These are phyloP conservation scores for Coprinopsis sp. DNA, from an alignment of 768 basidiomycete genomes.

Conservation along the genomic window DNA sequence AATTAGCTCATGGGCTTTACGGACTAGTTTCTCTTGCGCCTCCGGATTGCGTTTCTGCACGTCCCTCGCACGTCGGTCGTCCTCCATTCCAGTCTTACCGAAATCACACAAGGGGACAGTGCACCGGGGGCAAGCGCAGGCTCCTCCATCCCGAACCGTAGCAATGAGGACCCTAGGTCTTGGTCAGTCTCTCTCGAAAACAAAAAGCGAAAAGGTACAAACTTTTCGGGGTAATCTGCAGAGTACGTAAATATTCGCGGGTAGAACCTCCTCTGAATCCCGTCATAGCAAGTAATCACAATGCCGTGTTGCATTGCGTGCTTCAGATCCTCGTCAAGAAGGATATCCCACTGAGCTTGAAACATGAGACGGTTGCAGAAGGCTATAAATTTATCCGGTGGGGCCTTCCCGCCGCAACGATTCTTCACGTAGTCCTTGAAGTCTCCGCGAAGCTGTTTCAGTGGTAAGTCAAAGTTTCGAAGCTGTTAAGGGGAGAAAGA, in stretches of 20 bases:
- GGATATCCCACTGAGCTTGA: slow-evolving; percentile 21
- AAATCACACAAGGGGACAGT: slow-evolving; percentile 8
- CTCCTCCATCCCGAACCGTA: slow-evolving; percentile 15
- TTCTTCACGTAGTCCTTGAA: slow-evolving; percentile 1
- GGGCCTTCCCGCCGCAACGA: neutral
- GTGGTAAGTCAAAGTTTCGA: neutral
- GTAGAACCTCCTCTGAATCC: slow-evolving; percentile 17
- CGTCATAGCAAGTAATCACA: slow-evolving; percentile 22
- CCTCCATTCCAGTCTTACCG: slow-evolving; percentile 6
- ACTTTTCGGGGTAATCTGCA: slow-evolving; percentile 31
- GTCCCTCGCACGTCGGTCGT: neutral
- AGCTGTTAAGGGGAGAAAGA: too few species aligned
- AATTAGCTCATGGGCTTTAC: neutral
- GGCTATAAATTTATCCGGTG: slow-evolving; percentile 11
- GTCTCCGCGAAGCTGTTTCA: neutral
- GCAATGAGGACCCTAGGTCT: slow-evolving; percentile 23
- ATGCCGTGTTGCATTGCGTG: slow-evolving; percentile 22
- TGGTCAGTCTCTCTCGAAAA: neutral
- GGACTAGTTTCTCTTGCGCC: neutral
- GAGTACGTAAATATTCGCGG: slow-evolving; percentile 24
- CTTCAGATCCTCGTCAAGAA: slow-evolving; percentile 21
- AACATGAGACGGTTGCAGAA: slow-evolving; percentile 25
- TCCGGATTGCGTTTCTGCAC: neutral
- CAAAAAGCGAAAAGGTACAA: neutral
- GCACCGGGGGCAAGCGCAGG: slow-evolving; percentile 18